These are phyloP conservation scores for Phlebopus sp. DNA, from an alignment of 1,284 basidiomycete genomes.

Conservation along the genomic window DNA sequence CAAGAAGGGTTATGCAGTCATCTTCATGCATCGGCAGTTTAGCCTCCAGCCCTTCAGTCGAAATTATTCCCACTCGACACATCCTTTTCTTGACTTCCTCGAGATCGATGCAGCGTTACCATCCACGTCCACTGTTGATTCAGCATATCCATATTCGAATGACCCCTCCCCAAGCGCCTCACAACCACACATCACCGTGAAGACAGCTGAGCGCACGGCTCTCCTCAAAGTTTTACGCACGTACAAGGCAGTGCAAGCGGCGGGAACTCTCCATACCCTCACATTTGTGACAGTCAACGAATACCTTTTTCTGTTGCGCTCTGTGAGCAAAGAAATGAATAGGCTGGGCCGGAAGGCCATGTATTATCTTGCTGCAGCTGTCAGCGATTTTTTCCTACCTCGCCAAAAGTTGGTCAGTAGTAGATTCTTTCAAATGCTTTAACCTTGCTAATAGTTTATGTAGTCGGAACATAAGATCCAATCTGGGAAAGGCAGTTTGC, in stretches of 20 bases:
- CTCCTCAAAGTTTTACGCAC: constrained; percentile 74
- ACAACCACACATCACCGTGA: constrained; percentile 59
- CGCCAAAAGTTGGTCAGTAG: constrained; percentile 76
- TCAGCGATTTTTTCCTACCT: constrained; percentile 97
- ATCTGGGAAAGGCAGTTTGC: constrained; percentile 88
- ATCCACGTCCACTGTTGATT: constrained; percentile 18
- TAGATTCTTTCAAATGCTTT: neutral
- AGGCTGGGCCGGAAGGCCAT: constrained; percentile 72
- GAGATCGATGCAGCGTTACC: constrained; percentile 53
- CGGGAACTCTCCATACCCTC: constrained; percentile 78
- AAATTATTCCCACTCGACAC: constrained; percentile 96
- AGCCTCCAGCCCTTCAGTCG: constrained; percentile 95
- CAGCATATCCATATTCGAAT: constrained; percentile 19
- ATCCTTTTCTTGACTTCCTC: constrained; percentile 97
- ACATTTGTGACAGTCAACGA: constrained; percentile 96
- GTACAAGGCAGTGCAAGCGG: constrained; percentile 79
- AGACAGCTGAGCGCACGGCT: constrained; percentile 56
- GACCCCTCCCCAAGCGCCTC: constrained; percentile 18
- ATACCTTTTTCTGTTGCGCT: constrained; percentile 90
- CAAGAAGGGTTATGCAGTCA: constrained; percentile 90
- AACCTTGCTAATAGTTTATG: constrained; percentile 15
- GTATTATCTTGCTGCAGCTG: constrained; percentile 97
- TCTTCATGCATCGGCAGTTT: constrained; percentile 97
- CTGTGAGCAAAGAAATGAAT: constrained; percentile 72
- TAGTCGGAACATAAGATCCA: constrained; percentile 99